These are phyloP conservation scores for Lantana camara DNA, from an alignment of 257 asterid species.

Conservation along the genomic window DNA sequence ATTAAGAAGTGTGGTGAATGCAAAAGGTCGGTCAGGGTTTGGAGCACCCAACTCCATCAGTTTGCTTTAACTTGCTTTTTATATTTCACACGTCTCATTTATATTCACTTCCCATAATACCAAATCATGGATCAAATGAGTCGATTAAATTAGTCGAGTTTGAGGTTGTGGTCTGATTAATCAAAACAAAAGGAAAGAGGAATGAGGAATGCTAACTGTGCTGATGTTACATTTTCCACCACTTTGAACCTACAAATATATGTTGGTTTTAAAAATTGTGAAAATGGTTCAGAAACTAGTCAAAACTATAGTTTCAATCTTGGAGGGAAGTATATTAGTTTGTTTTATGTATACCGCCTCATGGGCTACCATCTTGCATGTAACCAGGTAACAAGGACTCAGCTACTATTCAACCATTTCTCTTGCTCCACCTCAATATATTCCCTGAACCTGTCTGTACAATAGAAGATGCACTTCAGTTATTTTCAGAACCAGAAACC, in stretches of 20 bases:
- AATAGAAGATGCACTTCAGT: constrained; percentile 74
- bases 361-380: constrained; percentile 19
- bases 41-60: constrained; percentile 17
- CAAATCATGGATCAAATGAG: constrained; percentile 8
- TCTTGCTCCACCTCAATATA: constrained; percentile 81
- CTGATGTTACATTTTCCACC: too few relatives aligned
- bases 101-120: neutral
- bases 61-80: constrained; percentile 3
- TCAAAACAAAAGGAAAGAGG: constrained; percentile 9
- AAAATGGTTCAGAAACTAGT: too few relatives aligned
- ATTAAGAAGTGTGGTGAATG: constrained; percentile 75
- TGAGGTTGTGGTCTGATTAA: constrained; percentile 11
- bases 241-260: neutral
- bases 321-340: too few relatives aligned
- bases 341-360: constrained; percentile 19
- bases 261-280: neutral
- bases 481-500: constrained; percentile 80
- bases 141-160: neutral
- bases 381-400: constrained; percentile 71
- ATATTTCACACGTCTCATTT: neutral
- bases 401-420: constrained; percentile 82
- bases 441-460: constrained; percentile 66
- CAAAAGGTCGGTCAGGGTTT: constrained; percentile 58
- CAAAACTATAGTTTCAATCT: too few relatives aligned
- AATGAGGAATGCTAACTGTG: too few relatives aligned